Percentiles rank a stretch among this genome's conserved stretches.
Conservation (phyloP, 176 grass and related monocot species). For the Otatea glauca region DNA sequence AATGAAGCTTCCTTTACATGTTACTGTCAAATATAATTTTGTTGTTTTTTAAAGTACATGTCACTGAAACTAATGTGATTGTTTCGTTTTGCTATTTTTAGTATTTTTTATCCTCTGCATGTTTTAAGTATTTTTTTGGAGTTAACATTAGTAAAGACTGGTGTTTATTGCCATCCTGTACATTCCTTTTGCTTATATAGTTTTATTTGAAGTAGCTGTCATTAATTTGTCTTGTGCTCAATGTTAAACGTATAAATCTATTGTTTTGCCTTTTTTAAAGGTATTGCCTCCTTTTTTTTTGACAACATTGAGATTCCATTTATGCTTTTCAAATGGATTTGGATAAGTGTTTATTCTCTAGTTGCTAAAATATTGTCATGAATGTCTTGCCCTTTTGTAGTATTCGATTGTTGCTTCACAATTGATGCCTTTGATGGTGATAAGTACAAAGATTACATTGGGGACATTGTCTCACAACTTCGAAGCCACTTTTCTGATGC, state of each 20-base stretch:
- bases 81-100: slow-evolving; percentile 1
- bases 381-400: slow-evolving; percentile 46
- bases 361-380: slow-evolving; percentile 13
- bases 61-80: neutral
- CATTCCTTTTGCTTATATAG: neutral
- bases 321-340: slow-evolving; percentile 30
- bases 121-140: slow-evolving; percentile 1
- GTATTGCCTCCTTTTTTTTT: neutral
- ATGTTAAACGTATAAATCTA: slow-evolving; percentile 5
- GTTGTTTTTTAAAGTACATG: slow-evolving; percentile 2
- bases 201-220: neutral
- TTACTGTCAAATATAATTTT: neutral
- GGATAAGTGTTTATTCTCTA: slow-evolving; percentile 30
- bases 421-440: slow-evolving; percentile 82
- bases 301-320: slow-evolving; percentile 25
- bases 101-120: neutral
- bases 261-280: slow-evolving; percentile 7
- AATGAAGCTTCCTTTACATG: neutral
- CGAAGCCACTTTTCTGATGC: slow-evolving; percentile 81
- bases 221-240: neutral
- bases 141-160: neutral
- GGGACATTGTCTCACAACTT: slow-evolving; percentile 77
- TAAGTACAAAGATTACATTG: slow-evolving; percentile 76
- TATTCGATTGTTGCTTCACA: slow-evolving; percentile 98
- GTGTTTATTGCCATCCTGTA: slow-evolving; percentile 14